Evolutionary conservation across 1,139 yeast genomes (phyloP).

Genomic region (Kurtzmaniella quercitrusa): DNA sequence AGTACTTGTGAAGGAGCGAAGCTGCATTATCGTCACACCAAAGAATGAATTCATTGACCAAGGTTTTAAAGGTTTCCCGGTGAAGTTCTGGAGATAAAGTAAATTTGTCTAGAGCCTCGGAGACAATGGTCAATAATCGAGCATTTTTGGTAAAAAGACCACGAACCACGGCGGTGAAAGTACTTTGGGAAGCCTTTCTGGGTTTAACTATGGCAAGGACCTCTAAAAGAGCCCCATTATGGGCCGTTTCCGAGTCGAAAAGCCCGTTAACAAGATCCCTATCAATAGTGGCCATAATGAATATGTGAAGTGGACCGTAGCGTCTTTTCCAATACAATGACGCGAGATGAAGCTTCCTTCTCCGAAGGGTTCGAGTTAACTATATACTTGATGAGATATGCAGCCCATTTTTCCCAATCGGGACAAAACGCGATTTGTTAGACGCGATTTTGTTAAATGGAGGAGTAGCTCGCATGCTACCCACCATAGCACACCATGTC

Average conservation of each 20-base stretch:
- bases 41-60: constrained; percentile 36
- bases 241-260: constrained; percentile 21
- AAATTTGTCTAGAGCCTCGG: constrained; percentile 13
- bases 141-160: constrained; percentile 41
- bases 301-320: not conserved
- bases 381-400: not conserved
- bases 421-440: not conserved
- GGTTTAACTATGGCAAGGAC: constrained; percentile 35
- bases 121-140: constrained; percentile 23
- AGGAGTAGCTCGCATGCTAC: too few relatives aligned
- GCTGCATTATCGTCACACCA: constrained; percentile 36
- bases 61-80: constrained; percentile 28
- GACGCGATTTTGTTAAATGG: not conserved
- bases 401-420: not conserved
- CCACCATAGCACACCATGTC: too few relatives aligned
- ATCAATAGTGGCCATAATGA: not conserved
- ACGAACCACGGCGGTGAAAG: constrained; percentile 32
- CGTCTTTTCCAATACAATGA: not conserved
- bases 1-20: constrained; percentile 30
- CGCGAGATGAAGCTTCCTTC: not conserved
- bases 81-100: constrained; percentile 13
- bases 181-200: constrained; percentile 20
- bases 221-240: constrained; percentile 30
- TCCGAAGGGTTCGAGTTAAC: not conserved
- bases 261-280: constrained; percentile 3